Evolutionary conservation across 2,329 filamentous ascomycete species (phyloP).

Genomic region (Diaporthe australafricana): DNA sequence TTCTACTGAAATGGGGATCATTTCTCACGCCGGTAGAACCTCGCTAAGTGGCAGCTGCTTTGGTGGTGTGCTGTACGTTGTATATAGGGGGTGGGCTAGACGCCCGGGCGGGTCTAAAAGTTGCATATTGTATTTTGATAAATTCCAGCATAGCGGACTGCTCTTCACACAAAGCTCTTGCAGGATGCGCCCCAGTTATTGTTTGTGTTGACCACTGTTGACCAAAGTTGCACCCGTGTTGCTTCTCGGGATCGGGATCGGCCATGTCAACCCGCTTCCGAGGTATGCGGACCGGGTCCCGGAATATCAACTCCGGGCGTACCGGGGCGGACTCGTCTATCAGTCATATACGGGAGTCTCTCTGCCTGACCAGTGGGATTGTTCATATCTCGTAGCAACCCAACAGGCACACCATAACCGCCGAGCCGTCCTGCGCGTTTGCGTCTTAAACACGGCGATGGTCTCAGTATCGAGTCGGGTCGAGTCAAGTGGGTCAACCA

Average conservation of each 20-base stretch:
- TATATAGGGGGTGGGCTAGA: not conserved
- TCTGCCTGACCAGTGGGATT: not conserved
- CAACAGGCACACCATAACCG: no score
- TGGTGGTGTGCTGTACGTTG: not conserved
- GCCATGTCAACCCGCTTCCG: not conserved
- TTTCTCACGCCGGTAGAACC: no score
- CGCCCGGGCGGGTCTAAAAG: not conserved
- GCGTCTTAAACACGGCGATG: not conserved
- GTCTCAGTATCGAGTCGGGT: no score
- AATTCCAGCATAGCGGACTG: slow-evolving; percentile 2
- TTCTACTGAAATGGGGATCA: not conserved
- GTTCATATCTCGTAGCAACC: not conserved
- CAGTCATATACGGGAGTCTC: not conserved
- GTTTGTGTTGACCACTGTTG: not conserved
- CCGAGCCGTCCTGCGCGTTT: not conserved
- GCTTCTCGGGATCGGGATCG: not conserved
- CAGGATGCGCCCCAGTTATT: not conserved
- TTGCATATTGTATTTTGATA: not conserved
- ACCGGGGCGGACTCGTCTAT: not conserved
- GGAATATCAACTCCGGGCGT: not conserved
- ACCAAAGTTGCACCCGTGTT: not conserved
- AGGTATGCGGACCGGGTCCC: not conserved
- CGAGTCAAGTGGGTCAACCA: not conserved
- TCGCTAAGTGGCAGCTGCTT: not conserved
- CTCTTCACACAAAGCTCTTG: not conserved